Base-by-base conservation (phyloP, 768 basidiomycete genomes). In the Suillus subluteus region DNA sequence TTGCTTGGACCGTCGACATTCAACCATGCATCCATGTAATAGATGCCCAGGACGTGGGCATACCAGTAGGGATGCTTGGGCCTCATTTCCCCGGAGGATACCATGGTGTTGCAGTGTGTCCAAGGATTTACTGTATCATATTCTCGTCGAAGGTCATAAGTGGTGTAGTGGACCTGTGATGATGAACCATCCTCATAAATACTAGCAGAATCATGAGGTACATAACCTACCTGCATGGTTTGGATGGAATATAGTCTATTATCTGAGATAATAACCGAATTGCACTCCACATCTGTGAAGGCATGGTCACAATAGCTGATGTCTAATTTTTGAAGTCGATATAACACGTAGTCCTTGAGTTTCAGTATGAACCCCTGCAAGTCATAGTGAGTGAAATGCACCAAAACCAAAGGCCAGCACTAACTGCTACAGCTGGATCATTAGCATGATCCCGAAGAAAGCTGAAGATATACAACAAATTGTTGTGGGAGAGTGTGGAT, bases 31-130 rank as follows among this genome's bases (percentile, higher is more conserved):
- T 54, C 41, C 16, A 63, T 40, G 64, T 83, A 80, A 62, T 74
- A 83, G 0, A 81, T 73, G 0, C 77, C 76, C 13, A 80, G 62
- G 7, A 81, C 66, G 4, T 71, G 67, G 0, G 75, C 79, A 71
- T 83, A 83, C 78, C 76, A 79, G 62, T 74, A 82, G 0, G 77
- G 79, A 56, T 82, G 78, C 2, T 62, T 44, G 4, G 62, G 67
- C 4, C 55, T 26, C 6, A n/a, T 40, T 4, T 63, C 32, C 8
- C 65, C 58, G 13, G 74, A 62, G 0, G 73, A 69, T 11, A 80
- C 68, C 78, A 82, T 80, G 46, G 84, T 67, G 56, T 82, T 71
- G 7, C 72, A 35, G 6, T 81, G 73, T 2, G 73, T 79, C 1
- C 72, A 64, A 3, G 79, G 75, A 78, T 69, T 78, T 64, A 18